Percentiles rank a stretch among this genome's conserved stretches.
phyloP scores from a whole-genome alignment of 225 moss, liverwort and hornwort genomes.

The Anthoceros angustus region DNA sequence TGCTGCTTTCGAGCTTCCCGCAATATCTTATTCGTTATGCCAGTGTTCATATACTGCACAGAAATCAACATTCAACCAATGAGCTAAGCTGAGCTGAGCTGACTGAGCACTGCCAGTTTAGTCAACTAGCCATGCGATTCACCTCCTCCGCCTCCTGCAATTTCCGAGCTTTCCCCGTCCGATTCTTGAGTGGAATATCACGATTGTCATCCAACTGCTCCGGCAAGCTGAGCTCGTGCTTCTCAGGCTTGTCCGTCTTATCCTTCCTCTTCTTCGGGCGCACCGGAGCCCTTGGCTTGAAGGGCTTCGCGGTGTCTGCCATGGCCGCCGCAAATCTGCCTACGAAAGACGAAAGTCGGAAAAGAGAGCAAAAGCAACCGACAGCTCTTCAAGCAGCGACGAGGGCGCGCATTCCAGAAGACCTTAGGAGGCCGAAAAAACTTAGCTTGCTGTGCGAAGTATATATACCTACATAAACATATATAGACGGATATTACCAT shows the following conservation, averaged over 20 bases:
- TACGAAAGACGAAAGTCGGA: no score
- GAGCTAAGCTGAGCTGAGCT: no score
- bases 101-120: no score
- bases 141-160: constrained; percentile 53
- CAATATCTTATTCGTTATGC: constrained; percentile 66
- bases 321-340: neutral
- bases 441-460: no score
- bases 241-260: constrained; percentile 37
- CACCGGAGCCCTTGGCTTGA: constrained; percentile 33
- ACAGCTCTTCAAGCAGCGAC: no score
- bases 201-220: constrained; percentile 55
- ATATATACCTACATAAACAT: no score
- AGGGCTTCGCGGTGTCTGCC: neutral
- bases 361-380: no score
- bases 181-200: constrained; percentile 46
- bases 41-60: constrained; percentile 67
- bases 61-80: no score
- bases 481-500: no score
- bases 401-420: no score
- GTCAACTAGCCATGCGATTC: no score
- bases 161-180: constrained; percentile 34
- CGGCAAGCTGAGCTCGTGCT: constrained; percentile 46
- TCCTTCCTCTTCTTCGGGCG: constrained; percentile 50
- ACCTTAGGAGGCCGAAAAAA: no score
- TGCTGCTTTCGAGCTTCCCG: constrained; percentile 82